phyloP scores from a whole-genome alignment of 768 basidiomycete genomes.

The Boletus rubroflammeus region DNA sequence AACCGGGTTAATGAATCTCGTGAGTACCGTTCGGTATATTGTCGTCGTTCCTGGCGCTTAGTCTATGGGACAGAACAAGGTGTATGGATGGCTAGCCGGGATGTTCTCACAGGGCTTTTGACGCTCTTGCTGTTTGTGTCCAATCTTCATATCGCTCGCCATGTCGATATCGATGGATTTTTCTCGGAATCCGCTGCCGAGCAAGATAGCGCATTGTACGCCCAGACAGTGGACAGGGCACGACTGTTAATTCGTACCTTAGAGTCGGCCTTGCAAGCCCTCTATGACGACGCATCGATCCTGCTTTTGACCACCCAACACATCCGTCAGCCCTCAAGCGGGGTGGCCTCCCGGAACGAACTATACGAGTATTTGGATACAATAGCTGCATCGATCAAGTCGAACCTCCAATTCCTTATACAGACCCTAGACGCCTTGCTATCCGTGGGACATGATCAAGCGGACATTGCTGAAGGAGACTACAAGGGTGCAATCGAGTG shows the following conservation, averaged over 20 bases:
- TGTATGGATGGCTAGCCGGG: constrained; percentile 41
- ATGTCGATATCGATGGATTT: constrained; percentile 80
- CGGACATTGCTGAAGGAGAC: constrained; percentile 62
- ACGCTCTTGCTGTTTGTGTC: constrained; percentile 56
- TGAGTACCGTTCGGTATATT: constrained; percentile 15
- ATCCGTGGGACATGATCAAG: constrained; percentile 66
- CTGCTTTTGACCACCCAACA: constrained; percentile 58
- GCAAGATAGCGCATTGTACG: constrained; percentile 49
- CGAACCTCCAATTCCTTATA: constrained; percentile 53
- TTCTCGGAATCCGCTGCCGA: constrained; percentile 42
- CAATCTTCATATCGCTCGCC: constrained; percentile 74
- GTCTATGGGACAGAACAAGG: constrained; percentile 20
- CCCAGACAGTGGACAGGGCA: constrained; percentile 65
- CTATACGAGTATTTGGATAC: constrained; percentile 45
- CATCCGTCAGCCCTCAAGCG: constrained; percentile 17
- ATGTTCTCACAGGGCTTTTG: constrained; percentile 53
- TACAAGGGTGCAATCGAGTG: constrained; percentile 75
- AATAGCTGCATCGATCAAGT: constrained; percentile 48
- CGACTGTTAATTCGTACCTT: constrained; percentile 63
- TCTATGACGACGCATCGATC: constrained; percentile 67
- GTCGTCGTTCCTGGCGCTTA: constrained; percentile 2
- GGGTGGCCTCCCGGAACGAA: constrained; percentile 10
- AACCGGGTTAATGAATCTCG: constrained; percentile 20
- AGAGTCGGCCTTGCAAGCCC: constrained; percentile 65
- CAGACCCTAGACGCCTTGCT: constrained; percentile 62